Conservation (phyloP, 2,329 filamentous ascomycete species). For the Paraphoma sp. region DNA sequence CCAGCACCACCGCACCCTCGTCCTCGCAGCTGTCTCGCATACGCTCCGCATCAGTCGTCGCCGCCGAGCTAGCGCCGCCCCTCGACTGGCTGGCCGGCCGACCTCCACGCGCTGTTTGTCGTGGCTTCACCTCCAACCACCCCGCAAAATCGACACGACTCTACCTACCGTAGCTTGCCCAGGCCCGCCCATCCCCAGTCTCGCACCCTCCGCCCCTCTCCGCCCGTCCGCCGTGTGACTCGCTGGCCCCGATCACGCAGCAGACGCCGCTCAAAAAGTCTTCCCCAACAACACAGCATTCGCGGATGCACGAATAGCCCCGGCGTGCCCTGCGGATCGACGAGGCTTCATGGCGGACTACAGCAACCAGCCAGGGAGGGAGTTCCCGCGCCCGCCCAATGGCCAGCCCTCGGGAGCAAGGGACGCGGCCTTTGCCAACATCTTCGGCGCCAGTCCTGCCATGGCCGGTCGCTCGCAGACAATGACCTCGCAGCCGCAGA, state of each 20-base stretch:
- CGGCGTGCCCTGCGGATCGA: conserved; percentile 19
- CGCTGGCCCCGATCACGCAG: conserved; percentile 11
- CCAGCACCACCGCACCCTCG: conserved; percentile 7
- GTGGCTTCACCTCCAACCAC: conserved; percentile 12
- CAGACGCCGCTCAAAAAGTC: conserved; percentile 23
- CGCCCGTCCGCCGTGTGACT: conserved; percentile 15
- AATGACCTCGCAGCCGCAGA: conserved; percentile 81
- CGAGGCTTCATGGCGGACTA: conserved; percentile 66
- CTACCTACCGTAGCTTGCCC: background rate
- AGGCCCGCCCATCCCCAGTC: background rate
- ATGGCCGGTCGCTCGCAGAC: conserved; percentile 85
- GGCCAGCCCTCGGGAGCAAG: conserved; percentile 69
- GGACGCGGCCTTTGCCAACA: conserved; percentile 94
- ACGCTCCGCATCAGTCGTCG: conserved; percentile 11
- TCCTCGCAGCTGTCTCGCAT: conserved; percentile 11
- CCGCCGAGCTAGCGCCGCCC: conserved; percentile 16
- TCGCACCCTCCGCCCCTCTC: background rate
- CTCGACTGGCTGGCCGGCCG: conserved; percentile 29
- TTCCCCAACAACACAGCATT: conserved; percentile 12
- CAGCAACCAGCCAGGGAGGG: conserved; percentile 66
- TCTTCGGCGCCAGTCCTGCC: conserved; percentile 86
- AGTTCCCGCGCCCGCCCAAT: conserved; percentile 61
- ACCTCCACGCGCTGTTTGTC: conserved; percentile 10
- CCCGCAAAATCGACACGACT: conserved; percentile 5
- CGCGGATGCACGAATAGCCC: conserved; percentile 34